Base-by-base conservation (phyloP, 169 alveolate species). In the Babesia caballi region DNA sequence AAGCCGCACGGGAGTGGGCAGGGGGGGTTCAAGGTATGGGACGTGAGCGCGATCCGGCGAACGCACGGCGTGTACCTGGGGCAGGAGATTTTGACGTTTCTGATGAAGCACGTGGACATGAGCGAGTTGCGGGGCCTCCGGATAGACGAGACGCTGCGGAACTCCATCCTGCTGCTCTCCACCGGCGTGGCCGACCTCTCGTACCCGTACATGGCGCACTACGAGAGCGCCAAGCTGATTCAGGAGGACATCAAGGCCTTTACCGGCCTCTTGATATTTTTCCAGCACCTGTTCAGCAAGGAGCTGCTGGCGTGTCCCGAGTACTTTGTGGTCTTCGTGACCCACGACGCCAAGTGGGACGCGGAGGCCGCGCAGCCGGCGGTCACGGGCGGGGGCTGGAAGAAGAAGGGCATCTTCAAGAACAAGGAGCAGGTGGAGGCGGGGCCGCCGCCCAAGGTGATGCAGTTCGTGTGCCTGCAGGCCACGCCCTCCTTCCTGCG, bases 381-480 rank as follows among this genome's bases (percentile, higher is more conserved):
- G 25, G 49, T 28, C 21, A 30, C 19, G 9, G 69, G 69, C 7
- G 54, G 54, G 7, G 82, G 83, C 11, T 66, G 82, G 82, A 78
- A 78, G 28, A 78, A 50, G 36, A 78, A 78, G 68, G 49, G 50
- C 15, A 41, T 36, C 17, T 30, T 40, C 11, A 59, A 38, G 38
- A 49, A 42, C 40, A 19, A 21, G 23, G 40, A 23, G n/a, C 19
- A 9, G 4, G 33, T 17, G n/a, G 25, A n/a, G 12, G 41, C 4
- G 11, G 66, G 44, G 6, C 57, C 42, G 19, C 25, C 49, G 21
- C 87, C 87, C 19, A 78, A 78, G 57, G 61, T 78, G 9, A 32
- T 81, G 57, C 3, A 28, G 23, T 81, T 81, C 60, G 84, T 65
- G 58, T 81, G 88, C 52, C 51, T 81, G 50, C 83, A 81, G 61